Percentiles rank a stretch among this genome's conserved stretches.
These are phyloP conservation scores for Pseudogymnoascus verrucosus DNA, from an alignment of 2,329 filamentous ascomycete genomes.

Conservation along the genomic window DNA sequence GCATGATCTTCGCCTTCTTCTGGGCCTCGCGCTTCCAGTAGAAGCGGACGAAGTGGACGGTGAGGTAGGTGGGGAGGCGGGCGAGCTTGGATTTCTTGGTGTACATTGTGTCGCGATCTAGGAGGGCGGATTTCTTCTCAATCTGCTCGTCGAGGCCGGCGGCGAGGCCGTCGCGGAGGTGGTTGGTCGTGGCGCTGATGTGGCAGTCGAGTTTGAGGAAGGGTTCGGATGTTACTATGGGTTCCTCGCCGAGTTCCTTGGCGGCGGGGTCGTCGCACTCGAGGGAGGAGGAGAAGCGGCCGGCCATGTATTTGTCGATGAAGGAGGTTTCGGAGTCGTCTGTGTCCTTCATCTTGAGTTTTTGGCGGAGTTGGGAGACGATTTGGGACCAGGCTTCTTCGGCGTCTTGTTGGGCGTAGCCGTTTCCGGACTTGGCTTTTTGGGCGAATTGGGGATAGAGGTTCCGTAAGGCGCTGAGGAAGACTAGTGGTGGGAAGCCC, in stretches of 20 bases:
- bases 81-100: conserved; percentile 89
- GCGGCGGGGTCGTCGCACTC: conserved; percentile 78
- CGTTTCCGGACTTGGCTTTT: conserved; percentile 69
- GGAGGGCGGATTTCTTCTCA: conserved; percentile 74
- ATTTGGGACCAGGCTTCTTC: conserved; percentile 99
- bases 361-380: conserved; percentile 70
- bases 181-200: conserved; percentile 80
- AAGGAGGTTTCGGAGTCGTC: conserved; percentile 53
- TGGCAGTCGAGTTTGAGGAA: conserved; percentile 96
- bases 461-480: conserved; percentile 70
- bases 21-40: conserved; percentile 94
- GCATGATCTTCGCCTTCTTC: conserved; percentile 99
- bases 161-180: conserved; percentile 79
- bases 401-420: conserved; percentile 95
- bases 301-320: conserved; percentile 84
- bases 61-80: conserved; percentile 86
- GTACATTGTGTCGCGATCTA: conserved; percentile 74
- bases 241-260: conserved; percentile 64
- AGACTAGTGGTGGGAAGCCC: conserved; percentile 74
- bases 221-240: conserved; percentile 57
- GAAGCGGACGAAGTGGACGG: conserved; percentile 95
- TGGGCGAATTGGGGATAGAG: conserved; percentile 92
- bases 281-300: conserved; percentile 68
- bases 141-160: conserved; percentile 79
- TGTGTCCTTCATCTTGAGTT: conserved; percentile 57